Base-by-base conservation (phyloP, 2,329 filamentous ascomycete species). In the Colletotrichum horii region DNA sequence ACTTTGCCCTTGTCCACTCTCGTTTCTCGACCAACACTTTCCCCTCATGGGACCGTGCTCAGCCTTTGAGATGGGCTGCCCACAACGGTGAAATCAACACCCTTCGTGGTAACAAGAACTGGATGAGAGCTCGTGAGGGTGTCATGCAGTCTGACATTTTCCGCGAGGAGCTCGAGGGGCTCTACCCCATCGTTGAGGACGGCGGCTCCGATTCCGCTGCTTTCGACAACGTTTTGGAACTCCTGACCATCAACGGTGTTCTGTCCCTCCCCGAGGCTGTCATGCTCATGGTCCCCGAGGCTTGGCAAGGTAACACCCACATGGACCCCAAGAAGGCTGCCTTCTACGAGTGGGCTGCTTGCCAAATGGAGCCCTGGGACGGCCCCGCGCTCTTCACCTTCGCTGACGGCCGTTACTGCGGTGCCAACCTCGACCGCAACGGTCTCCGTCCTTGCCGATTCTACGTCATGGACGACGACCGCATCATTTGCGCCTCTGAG, bases 21-120 rank as follows among this genome's bases (percentile, higher is more conserved):
- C 95, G 96, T 81, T 98, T 98, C 88, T 98, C 96, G 34, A 98
- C 96, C 76, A 98, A 98, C 89, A 98, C 96, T 68, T 98, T 98
- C 87, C 96, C 96, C 24, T 98, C 96, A 2, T 98, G 96, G 96
- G 97, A 98, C 86, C 94, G 96, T 87, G 97, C 96, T 77, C 96
- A 98, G 88, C 96, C 96, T 78, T 88, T 98, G 78, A 93, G 96
- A 86, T 98, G 96, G 96, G 96, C 96, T 78, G 96, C 96, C 81
- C 96, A 98, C 89, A 98, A 98, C 85, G 96, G 96, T 89, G 96
- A 98, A 88, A 98, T 98, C 84, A 98, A 98, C 86, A 98, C 96
- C 3, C 89, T 98, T 77, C 94, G 96, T 83, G 96, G 96, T 77
- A 98, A 98, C 89, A 98, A 98, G 91, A 98, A 98, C 87, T 98